Percentiles rank a stretch among this genome's conserved stretches.
Evolutionary conservation across 768 basidiomycete genomes (phyloP).

Genomic region (Pleurotus platypus): DNA sequence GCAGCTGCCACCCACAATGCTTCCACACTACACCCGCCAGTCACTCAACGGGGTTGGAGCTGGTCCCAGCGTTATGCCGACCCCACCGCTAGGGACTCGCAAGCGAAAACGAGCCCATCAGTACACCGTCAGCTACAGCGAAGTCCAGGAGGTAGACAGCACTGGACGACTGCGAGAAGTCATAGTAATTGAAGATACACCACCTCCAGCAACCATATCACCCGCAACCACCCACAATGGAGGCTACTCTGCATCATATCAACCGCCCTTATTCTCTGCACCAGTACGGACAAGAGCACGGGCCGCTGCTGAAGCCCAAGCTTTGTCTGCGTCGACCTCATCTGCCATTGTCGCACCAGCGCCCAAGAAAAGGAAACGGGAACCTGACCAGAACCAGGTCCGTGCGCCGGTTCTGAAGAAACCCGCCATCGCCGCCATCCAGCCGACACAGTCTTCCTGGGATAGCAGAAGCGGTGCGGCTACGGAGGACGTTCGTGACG

Average conservation of each 20-base stretch:
- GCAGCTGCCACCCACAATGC: conserved; percentile 55
- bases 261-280: conserved; percentile 70
- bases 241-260: conserved; percentile 75
- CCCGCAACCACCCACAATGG: conserved; percentile 70
- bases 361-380: conserved; percentile 82
- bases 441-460: conserved; percentile 56
- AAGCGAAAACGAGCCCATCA: conserved; percentile 83
- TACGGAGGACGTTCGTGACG: conserved; percentile 61
- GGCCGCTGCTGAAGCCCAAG: conserved; percentile 83
- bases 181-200: conserved; percentile 92
- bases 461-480: conserved; percentile 61
- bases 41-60: conserved; percentile 39
- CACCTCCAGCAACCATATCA: conserved; percentile 70
- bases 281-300: conserved; percentile 83
- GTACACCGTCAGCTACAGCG: conserved; percentile 81
- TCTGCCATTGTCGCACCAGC: conserved; percentile 60
- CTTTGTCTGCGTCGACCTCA: conserved; percentile 65
- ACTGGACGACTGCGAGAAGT: conserved; percentile 78
- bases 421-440: conserved; percentile 41
- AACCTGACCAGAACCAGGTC: conserved; percentile 76
- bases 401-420: conserved; percentile 67
- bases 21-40: conserved; percentile 66
- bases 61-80: conserved; percentile 65
- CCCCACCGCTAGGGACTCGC: conserved; percentile 69
- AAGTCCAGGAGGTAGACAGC: conserved; percentile 83